phyloP scores from a whole-genome alignment of 163 green algal species.

The Trebouxia gelatinosa region DNA sequence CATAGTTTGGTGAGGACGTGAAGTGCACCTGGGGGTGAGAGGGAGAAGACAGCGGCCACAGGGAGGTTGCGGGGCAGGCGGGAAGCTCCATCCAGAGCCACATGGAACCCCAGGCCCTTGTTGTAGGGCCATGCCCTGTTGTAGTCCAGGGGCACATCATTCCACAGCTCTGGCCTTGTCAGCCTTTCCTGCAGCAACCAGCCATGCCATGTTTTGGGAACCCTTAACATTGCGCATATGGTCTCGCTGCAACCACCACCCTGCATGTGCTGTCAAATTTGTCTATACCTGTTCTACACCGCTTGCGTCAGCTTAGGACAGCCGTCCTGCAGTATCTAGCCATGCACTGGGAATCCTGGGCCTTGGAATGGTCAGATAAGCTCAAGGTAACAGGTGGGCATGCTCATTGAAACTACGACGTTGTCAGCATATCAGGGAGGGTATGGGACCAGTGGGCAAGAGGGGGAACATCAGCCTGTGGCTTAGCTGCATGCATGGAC shows the following conservation, averaged over 20 bases:
- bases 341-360: no score
- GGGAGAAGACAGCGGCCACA: slow-evolving; percentile 53
- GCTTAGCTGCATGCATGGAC: not conserved
- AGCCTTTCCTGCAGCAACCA: slow-evolving; percentile 26
- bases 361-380: no score
- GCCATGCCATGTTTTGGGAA: no score
- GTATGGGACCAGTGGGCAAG: not conserved
- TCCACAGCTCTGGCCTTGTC: slow-evolving; percentile 30
- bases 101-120: slow-evolving; percentile 60
- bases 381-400: no score
- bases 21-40: slow-evolving; percentile 50
- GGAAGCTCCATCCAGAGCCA: slow-evolving; percentile 56
- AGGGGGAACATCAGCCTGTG: not conserved
- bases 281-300: no score
- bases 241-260: slow-evolving; percentile 5
- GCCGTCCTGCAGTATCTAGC: no score
- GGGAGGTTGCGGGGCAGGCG: slow-evolving; percentile 55
- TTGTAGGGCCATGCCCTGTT: slow-evolving; percentile 28
- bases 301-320: no score
- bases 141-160: slow-evolving; percentile 29
- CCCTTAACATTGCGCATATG: no score
- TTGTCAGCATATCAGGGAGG: no score
- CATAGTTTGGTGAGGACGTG: not conserved
- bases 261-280: not conserved
- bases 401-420: no score